phyloP scores from a whole-genome alignment of 2,329 filamentous ascomycete species.

The Cladophialophora chaetospira region DNA sequence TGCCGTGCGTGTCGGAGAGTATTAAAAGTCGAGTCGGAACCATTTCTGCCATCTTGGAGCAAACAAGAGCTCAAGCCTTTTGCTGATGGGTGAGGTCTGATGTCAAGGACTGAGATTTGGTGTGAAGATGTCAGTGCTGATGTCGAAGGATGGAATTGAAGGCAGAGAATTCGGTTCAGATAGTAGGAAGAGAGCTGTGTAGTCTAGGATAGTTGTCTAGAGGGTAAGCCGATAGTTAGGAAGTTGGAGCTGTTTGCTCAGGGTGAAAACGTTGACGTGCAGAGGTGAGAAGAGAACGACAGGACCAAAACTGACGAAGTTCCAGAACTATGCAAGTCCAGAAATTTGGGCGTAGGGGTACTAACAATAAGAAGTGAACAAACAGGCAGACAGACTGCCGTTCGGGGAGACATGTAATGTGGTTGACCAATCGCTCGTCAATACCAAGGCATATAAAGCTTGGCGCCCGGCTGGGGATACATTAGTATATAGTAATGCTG shows the following conservation, averaged over 20 bases:
- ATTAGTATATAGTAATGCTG: too few species aligned
- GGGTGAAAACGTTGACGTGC: background rate
- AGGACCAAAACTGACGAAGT: background rate
- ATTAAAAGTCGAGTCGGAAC: conserved; percentile 48
- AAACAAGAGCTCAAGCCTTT: background rate
- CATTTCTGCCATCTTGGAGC: conserved; percentile 10
- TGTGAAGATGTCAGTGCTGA: too few species aligned
- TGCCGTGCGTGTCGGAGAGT: conserved; percentile 49
- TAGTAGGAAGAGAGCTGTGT: background rate
- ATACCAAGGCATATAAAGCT: too few species aligned
- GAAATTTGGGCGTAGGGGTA: background rate
- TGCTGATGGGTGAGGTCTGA: background rate
- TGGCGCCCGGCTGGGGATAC: too few species aligned
- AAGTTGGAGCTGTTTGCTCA: background rate
- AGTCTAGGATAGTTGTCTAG: background rate
- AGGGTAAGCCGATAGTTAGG: background rate
- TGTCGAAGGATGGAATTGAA: background rate
- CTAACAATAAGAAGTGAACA: background rate
- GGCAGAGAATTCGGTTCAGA: background rate
- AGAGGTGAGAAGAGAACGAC: background rate
- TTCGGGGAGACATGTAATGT: background rate
- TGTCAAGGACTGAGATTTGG: background rate
- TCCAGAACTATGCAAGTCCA: background rate
- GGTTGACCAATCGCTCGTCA: conserved; percentile 33
- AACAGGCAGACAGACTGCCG: too few species aligned